These are phyloP conservation scores for Xylariaceae sp. DNA, from an alignment of 2,329 filamentous ascomycete species.

Conservation along the genomic window DNA sequence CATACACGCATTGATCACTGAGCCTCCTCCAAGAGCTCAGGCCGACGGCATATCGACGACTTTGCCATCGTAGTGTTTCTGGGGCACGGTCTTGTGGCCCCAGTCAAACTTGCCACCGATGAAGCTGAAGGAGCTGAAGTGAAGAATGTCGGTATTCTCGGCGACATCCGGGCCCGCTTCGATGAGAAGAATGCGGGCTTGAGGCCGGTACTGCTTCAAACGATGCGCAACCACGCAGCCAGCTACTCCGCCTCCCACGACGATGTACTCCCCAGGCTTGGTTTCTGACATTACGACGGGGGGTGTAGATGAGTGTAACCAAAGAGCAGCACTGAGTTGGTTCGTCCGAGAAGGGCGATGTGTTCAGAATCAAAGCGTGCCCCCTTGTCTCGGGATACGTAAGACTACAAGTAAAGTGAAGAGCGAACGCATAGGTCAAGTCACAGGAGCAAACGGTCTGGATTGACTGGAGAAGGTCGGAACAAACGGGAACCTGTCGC, in stretches of 20 bases:
- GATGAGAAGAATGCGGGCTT: slow-evolving; percentile 18
- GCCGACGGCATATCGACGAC: slow-evolving; percentile 17
- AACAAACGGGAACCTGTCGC: too few relatives aligned
- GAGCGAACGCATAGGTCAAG: too few relatives aligned
- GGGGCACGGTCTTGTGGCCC: slow-evolving; percentile 19
- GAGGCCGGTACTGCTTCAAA: slow-evolving; percentile 13
- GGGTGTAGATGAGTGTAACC: too few relatives aligned
- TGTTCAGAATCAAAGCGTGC: too few relatives aligned
- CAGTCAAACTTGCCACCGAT: slow-evolving; percentile 24
- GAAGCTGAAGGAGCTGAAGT: slow-evolving; percentile 18
- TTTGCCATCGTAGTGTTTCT: slow-evolving; percentile 16
- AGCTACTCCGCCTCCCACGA: slow-evolving; percentile 19
- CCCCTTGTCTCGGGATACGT: too few relatives aligned
- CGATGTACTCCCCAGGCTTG: slow-evolving; percentile 21
- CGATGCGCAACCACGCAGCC: slow-evolving; percentile 21
- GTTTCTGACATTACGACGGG: too few relatives aligned
- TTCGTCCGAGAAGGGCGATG: too few relatives aligned
- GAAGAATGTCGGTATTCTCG: slow-evolving; percentile 18
- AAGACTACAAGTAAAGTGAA: too few relatives aligned
- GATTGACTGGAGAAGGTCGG: too few relatives aligned
- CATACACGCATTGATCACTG: slow-evolving; percentile 24
- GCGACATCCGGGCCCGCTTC: slow-evolving; percentile 24
- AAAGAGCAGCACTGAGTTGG: too few relatives aligned
- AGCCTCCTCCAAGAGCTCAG: slow-evolving; percentile 21
- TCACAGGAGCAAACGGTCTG: too few relatives aligned